Base-by-base conservation (phyloP, 306 rosid genomes). In the Psophocarpus tetragonolobus region DNA sequence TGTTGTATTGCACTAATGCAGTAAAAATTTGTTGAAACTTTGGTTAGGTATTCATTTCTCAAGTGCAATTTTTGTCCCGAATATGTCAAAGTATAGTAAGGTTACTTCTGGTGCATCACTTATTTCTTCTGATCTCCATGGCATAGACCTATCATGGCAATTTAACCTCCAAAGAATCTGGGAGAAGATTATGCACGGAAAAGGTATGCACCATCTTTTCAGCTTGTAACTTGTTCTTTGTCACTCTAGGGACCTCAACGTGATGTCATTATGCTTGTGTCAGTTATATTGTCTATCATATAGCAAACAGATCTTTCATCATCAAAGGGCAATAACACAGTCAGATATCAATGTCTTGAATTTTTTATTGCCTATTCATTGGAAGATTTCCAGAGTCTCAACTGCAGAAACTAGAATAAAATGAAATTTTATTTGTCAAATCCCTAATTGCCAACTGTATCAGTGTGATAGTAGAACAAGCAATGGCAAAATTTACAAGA, bases 11-110 rank as follows among this genome's bases (percentile, higher is more conserved):
- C 35, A 27, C 67, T 62, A 48, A 80, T 48, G 82, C 70, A 48
- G 68, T 67, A 66, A 81, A 15, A 67, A 73, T 67, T 20, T 33
- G 13, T 32, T 81, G 76, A 60, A 61, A 20, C 51, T 53, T 73
- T 84, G 53, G 53, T 29, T 74, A 92, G 95, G 93, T 76, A 76
- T 78, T 75, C 82, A 87, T 83, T 88, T 92, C 81, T 81, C 90
- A 2, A 88, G 86, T 68, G 91, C 95, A 72, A 79, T 92, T 73
- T 92, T 92, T 82, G 95, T 90, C 79, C 95, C 97, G 30, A 87
- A 86, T 58, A 71, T 90, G 86, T 92, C 97, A 50, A 82, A 87
- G 5, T 88, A 92, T 77, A 78, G 20, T 61, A 90, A 84, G 87
- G 91, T 92, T 74, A 74, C 90, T 80, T 88, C 95, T 1, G 89